Percentiles rank a stretch among this genome's conserved stretches.
Evolutionary conservation across 371 early-diverging fungal species (phyloP).

Genomic region (Apophysomyces ossiformis): DNA sequence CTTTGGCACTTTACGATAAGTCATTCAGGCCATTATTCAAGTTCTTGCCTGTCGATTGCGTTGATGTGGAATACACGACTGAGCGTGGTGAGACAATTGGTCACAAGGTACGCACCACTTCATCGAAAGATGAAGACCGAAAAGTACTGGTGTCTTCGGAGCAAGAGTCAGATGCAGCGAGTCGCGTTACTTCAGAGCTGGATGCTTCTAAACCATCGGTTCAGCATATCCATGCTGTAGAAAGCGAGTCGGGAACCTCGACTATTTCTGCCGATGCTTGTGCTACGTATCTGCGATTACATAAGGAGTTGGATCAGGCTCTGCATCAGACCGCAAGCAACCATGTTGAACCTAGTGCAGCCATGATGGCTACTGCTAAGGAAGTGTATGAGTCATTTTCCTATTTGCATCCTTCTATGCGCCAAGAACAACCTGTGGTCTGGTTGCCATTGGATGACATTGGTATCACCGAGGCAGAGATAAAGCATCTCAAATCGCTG

Average conservation of each 20-base stretch:
- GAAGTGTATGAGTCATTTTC: conserved; percentile 20
- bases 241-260: not conserved
- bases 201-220: not conserved
- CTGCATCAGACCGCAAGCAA: not conserved
- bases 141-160: not conserved
- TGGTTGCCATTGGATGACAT: conserved; percentile 34
- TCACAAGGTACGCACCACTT: not conserved
- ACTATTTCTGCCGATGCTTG: not conserved
- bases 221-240: not conserved
- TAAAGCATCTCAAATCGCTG: conserved; percentile 15
- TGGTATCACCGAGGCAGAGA: conserved; percentile 24
- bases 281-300: not conserved
- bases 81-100: not conserved
- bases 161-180: not conserved
- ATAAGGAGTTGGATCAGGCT: not conserved
- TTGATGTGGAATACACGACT: not conserved
- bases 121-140: not conserved
- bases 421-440: conserved; percentile 24
- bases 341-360: not conserved
- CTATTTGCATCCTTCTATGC: conserved; percentile 31
- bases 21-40: conserved; percentile 70
- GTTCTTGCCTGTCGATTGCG: conserved; percentile 57
- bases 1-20: conserved; percentile 61
- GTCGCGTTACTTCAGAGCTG: not conserved
- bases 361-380: not conserved